Evolutionary conservation across 139 green algal genomes (phyloP).

Genomic region (Spirogloea muscicola): DNA sequence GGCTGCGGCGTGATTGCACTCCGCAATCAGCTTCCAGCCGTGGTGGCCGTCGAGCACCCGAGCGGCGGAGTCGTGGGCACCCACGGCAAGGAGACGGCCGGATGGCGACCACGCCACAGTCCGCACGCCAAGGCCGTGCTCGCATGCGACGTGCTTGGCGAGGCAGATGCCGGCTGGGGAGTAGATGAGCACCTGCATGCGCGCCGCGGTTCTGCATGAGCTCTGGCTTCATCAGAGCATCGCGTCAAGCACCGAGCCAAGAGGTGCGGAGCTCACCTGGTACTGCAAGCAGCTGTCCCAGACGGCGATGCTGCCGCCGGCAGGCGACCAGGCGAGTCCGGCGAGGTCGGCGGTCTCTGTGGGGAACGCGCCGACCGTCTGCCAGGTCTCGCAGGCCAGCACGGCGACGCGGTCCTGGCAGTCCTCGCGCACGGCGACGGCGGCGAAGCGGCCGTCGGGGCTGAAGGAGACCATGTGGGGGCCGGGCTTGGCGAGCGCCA

Average conservation of each 20-base stretch:
- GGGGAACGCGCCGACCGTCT: constrained; percentile 16
- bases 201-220: not conserved
- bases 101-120: constrained; percentile 34
- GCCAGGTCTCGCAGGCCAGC: constrained; percentile 24
- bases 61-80: too few species aligned
- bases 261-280: constrained; percentile 16
- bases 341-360: constrained; percentile 31
- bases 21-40: too few species aligned
- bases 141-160: constrained; percentile 34
- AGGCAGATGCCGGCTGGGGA: constrained; percentile 25
- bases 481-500: too few species aligned
- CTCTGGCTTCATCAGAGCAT: not conserved
- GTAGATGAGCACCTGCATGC: constrained; percentile 33
- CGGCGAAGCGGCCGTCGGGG: constrained; percentile 62
- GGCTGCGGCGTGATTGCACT: too few species aligned
- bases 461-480: too few species aligned
- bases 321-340: constrained; percentile 46
- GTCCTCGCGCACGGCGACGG: constrained; percentile 60
- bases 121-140: constrained; percentile 32
- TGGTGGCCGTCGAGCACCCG: too few species aligned
- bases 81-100: constrained; percentile 38
- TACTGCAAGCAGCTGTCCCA: constrained; percentile 42
- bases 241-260: not conserved
- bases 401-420: constrained; percentile 49
- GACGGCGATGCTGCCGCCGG: constrained; percentile 42